phyloP scores from a whole-genome alignment of 805 yeast species.

The Myxozyma geophila region DNA sequence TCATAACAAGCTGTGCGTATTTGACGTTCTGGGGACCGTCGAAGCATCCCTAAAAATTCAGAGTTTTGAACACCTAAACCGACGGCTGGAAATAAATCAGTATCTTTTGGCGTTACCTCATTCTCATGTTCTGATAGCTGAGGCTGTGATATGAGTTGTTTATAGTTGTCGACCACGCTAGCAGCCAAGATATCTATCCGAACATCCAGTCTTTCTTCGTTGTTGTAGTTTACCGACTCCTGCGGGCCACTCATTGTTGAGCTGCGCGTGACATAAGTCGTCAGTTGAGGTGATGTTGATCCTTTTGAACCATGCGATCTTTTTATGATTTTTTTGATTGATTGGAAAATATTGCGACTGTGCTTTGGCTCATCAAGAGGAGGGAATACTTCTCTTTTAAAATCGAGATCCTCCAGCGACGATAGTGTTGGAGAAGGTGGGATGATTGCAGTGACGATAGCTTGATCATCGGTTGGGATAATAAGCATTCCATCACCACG shows the following conservation, averaged over 20 bases:
- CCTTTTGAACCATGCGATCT: background rate
- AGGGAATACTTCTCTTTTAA: too few species aligned
- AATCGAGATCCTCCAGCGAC: background rate
- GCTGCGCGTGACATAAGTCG: background rate
- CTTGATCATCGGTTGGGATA: constrained; percentile 31
- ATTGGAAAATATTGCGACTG: constrained; percentile 1
- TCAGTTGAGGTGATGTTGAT: background rate
- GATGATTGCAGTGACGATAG: constrained; percentile 23
- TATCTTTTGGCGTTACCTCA: background rate
- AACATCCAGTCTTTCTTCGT: constrained; percentile 16
- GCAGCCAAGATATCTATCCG: constrained; percentile 44
- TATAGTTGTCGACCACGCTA: constrained; percentile 34
- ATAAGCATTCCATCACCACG: constrained; percentile 27
- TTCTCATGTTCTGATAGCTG: background rate
- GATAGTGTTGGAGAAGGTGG: constrained; percentile 30
- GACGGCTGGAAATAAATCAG: background rate
- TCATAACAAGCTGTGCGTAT: constrained; percentile 6
- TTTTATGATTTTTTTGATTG: background rate
- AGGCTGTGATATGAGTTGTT: constrained; percentile 8
- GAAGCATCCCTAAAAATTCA: constrained; percentile 1
- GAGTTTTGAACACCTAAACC: constrained; percentile 10
- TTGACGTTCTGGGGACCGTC: constrained; percentile 12
- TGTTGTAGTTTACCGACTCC: background rate
- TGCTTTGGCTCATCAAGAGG: background rate
- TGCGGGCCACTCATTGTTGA: background rate